phyloP scores from a whole-genome alignment of 1,284 basidiomycete species.

The Leccinum fuscescens region DNA sequence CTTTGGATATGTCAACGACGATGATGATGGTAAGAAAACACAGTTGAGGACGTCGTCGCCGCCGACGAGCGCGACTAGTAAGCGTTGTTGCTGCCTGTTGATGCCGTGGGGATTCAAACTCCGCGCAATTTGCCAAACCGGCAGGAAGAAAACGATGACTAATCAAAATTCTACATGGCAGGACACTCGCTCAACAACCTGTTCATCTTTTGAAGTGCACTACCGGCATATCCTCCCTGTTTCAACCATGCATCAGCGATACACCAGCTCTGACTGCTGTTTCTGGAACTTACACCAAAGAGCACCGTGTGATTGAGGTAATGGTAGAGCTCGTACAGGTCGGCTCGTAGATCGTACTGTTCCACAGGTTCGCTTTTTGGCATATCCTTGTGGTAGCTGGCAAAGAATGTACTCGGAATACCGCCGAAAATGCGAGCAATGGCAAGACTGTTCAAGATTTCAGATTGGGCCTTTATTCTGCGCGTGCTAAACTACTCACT shows the following conservation, averaged over 20 bases:
- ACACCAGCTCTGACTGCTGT: not conserved
- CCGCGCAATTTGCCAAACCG: conserved; percentile 4
- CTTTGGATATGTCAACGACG: not conserved
- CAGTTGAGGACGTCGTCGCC: conserved; percentile 17
- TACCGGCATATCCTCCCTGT: conserved; percentile 58
- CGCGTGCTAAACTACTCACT: conserved; percentile 50
- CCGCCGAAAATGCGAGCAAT: conserved; percentile 87
- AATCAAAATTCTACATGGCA: conserved; percentile 14
- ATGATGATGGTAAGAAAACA: conserved; percentile 13
- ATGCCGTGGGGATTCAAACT: conserved; percentile 8
- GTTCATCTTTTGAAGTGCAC: conserved; percentile 57
- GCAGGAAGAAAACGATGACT: conserved; percentile 7
- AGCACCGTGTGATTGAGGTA: conserved; percentile 81
- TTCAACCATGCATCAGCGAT: conserved; percentile 1
- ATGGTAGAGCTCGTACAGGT: conserved; percentile 84
- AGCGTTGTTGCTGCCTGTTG: conserved; percentile 31
- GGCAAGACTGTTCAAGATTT: conserved; percentile 53
- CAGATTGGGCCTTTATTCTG: not conserved
- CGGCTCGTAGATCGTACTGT: conserved; percentile 67
- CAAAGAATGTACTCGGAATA: conserved; percentile 68
- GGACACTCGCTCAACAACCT: conserved; percentile 39
- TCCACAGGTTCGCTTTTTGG: conserved; percentile 69
- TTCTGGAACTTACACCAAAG: conserved; percentile 56
- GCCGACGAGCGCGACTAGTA: conserved; percentile 22
- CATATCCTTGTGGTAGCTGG: conserved; percentile 66